Percentiles rank a stretch among this genome's conserved stretches.
Conservation (phyloP, 108 stramenopile genomes). For the Nitzschia sp. region DNA sequence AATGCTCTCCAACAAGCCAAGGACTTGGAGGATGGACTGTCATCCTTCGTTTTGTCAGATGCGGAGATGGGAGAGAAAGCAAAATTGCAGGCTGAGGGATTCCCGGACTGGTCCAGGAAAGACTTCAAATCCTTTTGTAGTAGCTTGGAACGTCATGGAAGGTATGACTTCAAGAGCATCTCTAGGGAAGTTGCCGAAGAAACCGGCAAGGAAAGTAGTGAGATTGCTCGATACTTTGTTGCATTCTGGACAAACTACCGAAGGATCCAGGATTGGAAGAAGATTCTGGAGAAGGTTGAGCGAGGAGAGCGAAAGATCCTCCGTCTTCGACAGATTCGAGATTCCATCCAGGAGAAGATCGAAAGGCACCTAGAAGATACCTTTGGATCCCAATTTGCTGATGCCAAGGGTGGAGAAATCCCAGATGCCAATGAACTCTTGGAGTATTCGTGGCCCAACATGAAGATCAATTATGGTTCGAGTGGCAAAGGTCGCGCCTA, state of each 20-base stretch:
- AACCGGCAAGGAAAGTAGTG: slow-evolving; percentile 82
- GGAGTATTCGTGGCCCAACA: slow-evolving; percentile 78
- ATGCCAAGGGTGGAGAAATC: slow-evolving; percentile 64
- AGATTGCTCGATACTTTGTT: slow-evolving; percentile 88
- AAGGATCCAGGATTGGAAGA: slow-evolving; percentile 82
- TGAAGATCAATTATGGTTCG: slow-evolving; percentile 80
- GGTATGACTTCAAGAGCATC: slow-evolving; percentile 77
- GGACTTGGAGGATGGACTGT: slow-evolving; percentile 59
- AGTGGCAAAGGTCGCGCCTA: slow-evolving; percentile 60
- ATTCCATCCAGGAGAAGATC: slow-evolving; percentile 91
- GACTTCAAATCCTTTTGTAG: slow-evolving; percentile 91
- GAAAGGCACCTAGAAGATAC: slow-evolving; percentile 93
- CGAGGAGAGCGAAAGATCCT: slow-evolving; percentile 87
- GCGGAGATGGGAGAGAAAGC: slow-evolving; percentile 62
- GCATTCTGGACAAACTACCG: slow-evolving; percentile 86
- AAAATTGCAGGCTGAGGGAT: slow-evolving; percentile 81
- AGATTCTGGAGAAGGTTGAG: slow-evolving; percentile 86
- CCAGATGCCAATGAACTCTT: slow-evolving; percentile 69
- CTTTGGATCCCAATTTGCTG: slow-evolving; percentile 61
- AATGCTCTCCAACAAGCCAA: slow-evolving; percentile 49
- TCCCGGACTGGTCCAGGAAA: slow-evolving; percentile 89
- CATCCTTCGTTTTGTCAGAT: slow-evolving; percentile 49
- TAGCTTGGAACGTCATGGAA: slow-evolving; percentile 88
- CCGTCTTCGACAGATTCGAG: slow-evolving; percentile 84
- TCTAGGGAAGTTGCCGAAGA: slow-evolving; percentile 77